Evolutionary conservation across 2,329 filamentous ascomycete species (phyloP), one percentile per base, ranked within the genome.

Genomic region (Phoma sp.): DNA sequence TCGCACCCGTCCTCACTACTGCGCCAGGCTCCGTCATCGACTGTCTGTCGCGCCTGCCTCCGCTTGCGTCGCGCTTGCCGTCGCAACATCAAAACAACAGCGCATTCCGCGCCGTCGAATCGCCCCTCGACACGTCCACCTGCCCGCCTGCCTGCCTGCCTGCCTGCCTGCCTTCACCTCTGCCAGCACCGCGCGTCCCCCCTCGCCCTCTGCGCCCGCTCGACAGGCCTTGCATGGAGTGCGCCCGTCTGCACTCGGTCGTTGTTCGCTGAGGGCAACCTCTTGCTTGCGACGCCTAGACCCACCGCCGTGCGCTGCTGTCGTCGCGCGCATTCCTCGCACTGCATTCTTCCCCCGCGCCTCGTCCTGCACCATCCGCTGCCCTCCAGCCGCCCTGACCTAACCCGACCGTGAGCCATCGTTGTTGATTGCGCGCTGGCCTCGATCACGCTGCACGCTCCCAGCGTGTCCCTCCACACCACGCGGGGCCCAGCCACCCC

Each of bases 161-260:
- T 17, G 51, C 56, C 56, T 41, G 31, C 58, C 24, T 47, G 46
- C 36, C 27, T 9, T 29, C 27, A 25, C 43, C 53, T 50, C 49
- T 57, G 49, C 59, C 60, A 57, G 57, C 49, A 43, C 49, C 49
- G 43, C 54, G 52, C 60, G 48, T 52, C 57, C 45, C 53, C 51
- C 48, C 47, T 52, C 52, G 38, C 45, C 48, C 50, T 50, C 53
- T 51, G 48, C 49, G 38, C 55, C 54, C 19, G 53, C 51, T 52
- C 60, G 40, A 40, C 59, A 63, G 65, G 64, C 70, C 68, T 68
- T 74, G 72, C 62, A 74, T 74, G 72, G 72, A 73, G 69, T 51
- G 57, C 57, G 52, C 36, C 32, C 43, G 44, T 46, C 46, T 55
- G 51, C 47, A 62, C 60, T 38, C 60, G 57, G 58, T 63, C 58